Evolutionary conservation across 2,329 filamentous ascomycete species (phyloP), one percentile per base, ranked within the genome.

Genomic region (Penicillium sp.): DNA sequence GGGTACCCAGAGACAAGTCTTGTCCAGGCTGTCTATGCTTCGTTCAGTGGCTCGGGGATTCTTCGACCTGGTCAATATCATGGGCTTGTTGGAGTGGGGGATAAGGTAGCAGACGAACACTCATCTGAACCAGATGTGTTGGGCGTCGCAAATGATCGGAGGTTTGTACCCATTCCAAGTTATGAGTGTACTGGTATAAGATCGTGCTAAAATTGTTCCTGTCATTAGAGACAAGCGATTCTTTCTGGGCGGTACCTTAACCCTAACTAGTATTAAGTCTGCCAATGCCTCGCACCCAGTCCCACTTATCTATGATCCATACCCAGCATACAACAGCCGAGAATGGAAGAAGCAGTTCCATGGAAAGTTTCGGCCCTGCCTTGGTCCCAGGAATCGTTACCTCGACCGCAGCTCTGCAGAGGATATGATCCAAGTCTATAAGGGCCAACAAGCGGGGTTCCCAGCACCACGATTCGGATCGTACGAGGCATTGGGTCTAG

Each of bases 251-350:
- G 62, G 61, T 17, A 65, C 62, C 5, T 38, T 58, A 35, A 65
- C 55, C 45, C 53, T 65, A 17, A 65, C 60, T 14, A 63, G 61
- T 25, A 50, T 50, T 30, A 43, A 43, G 3, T 57, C 53, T 14
- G 28, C 11, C 31, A 49, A 51, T 9, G 36, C 41, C 1, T 43
- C 37, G 8, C 60, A 65, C 40, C 62, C 62, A 10, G 17, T 30
- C 11, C 61, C 62, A 16, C 56, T 53, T 12, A 77, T 81, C 19
- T 90, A 89, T 72, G 80, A 86, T 55, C 89, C 89, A 0, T 91
- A 91, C 60, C 88, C 88, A 0, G 76, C 83, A 16, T 90, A 91
- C 74, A 88, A 89, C 65, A 82, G 80, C 48, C 74, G 77, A 4
- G 72, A 77, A 14, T 91, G 87, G 86, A 81, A 78, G 22, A 58